Evolutionary conservation across 495 filamentous ascomycete genomes (phyloP), one percentile per base, ranked within the genome.

Genomic region (Hyaloscypha bicolor): DNA sequence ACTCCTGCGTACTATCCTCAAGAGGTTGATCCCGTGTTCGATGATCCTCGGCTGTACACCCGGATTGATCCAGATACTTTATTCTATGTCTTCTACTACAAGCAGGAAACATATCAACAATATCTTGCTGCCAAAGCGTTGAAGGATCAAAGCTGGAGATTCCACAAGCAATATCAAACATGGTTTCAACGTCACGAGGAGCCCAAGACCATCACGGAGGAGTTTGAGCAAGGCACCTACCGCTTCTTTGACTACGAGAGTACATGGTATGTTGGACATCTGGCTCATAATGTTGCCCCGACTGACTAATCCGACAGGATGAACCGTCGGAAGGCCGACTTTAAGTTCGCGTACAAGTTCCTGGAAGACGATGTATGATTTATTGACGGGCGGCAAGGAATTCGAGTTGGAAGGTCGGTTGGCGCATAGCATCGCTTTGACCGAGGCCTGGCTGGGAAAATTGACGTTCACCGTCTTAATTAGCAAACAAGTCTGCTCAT

Each of bases 21-120:
- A 73, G 93, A 97, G 73, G 91, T 93, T 8, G 82, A 97, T 32
- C 77, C 91, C 21, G 93, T 97, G 63, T 93, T 97, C 70, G 92
- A 97, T 67, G 94, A 99, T 74, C 92, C 93, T 4, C 83, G 89
- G 14, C 79, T 99, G 52, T 99, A 97, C 77, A 83, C 87, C 29
- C 86, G 91, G 37, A 94, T 98, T 59, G 95, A 99, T 69, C 92
- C 94, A 4, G 95, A 99, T 72, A 94, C 93, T 2, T 83, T 99
- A n/a, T 99, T 99, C 78, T 99, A 98, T 77, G 90, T 97, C 60
- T 99, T 99, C 79, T 99, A 99, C 81, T 99, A 99, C 81, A 91
- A 94, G 29, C 95, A 99, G 73, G 93, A 92, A 22, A 92, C 93
- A 0, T 95, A 97, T 74, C 93, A 97, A 74, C 95, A 99, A 75